Conservation (phyloP, 2,329 filamentous ascomycete species). For the Fulvia fulva region DNA sequence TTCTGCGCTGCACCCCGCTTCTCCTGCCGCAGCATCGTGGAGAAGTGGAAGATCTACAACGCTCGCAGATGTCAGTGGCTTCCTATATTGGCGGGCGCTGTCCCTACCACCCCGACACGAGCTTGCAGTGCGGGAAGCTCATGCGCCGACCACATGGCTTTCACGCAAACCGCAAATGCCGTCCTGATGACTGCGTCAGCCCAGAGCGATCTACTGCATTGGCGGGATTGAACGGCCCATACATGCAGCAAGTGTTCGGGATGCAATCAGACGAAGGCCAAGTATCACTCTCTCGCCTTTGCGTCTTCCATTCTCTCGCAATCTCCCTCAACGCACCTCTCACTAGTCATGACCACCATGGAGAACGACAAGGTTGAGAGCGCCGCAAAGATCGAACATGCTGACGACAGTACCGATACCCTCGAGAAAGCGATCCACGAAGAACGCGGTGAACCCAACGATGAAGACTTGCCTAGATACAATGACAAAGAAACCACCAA, state of each 20-base stretch:
- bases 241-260: neutral
- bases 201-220: neutral
- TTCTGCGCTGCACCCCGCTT: neutral
- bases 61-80: neutral
- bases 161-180: neutral
- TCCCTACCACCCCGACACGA: neutral
- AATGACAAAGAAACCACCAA: slow-evolving; percentile 34
- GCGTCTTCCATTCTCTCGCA: neutral
- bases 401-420: neutral
- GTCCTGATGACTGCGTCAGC: neutral
- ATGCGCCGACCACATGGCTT: neutral
- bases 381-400: neutral
- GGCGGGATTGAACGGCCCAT: neutral
- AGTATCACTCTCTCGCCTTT: neutral
- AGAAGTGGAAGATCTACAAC: neutral
- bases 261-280: neutral
- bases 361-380: slow-evolving; percentile 2
- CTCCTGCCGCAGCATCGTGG: neutral
- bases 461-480: neutral
- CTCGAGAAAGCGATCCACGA: slow-evolving; percentile 1
- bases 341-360: neutral
- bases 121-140: neutral
- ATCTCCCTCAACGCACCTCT: neutral
- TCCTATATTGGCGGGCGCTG: neutral
- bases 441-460: neutral